phyloP scores from a whole-genome alignment of 2,329 filamentous ascomycete species.

The Fusarium decemcellulare region DNA sequence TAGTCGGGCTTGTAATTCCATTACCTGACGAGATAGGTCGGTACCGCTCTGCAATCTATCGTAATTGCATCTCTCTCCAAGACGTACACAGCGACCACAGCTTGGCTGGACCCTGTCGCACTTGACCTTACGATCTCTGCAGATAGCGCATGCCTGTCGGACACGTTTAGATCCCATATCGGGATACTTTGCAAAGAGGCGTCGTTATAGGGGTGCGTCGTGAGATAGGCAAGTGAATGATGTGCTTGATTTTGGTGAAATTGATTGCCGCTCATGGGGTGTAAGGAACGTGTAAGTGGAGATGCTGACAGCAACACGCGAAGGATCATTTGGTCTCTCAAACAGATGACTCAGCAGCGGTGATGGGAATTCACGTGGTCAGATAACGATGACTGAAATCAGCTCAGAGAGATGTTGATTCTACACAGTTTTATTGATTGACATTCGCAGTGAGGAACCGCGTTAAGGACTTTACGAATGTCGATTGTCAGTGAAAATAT shows the following conservation, averaged over 20 bases:
- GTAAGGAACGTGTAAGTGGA: neutral
- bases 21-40: neutral
- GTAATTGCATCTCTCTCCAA: neutral
- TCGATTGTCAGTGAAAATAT: too few species aligned
- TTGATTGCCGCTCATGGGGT: too few species aligned
- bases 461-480: too few species aligned
- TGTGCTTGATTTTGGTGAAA: too few species aligned
- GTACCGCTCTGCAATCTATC: neutral
- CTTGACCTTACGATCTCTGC: conserved; percentile 2
- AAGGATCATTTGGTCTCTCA: neutral
- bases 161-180: neutral
- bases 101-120: neutral
- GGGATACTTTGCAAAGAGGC: too few species aligned
- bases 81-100: neutral
- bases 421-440: too few species aligned
- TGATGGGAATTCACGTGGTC: neutral
- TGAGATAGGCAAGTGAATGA: too few species aligned
- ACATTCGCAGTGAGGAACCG: too few species aligned
- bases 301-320: neutral
- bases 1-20: neutral
- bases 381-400: too few species aligned
- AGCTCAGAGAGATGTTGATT: too few species aligned
- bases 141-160: neutral
- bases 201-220: too few species aligned
- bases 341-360: neutral